Conservation (phyloP, 2,329 filamentous ascomycete species). For the Plectosphaerella cucumerina region DNA sequence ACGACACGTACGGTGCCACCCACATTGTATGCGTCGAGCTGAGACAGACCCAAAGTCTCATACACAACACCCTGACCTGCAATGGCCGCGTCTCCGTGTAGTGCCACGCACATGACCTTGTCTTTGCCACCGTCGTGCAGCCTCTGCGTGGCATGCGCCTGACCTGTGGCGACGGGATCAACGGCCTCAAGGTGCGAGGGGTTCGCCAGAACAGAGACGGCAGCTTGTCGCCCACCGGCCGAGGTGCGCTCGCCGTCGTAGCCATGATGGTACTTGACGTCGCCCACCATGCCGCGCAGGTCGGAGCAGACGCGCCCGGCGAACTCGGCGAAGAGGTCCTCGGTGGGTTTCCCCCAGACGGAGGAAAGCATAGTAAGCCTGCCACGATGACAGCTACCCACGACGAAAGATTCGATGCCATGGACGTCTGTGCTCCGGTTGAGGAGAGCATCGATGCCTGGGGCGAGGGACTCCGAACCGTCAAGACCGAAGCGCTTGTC, state of each 20-base stretch:
- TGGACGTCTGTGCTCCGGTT: conserved; percentile 91
- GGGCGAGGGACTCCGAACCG: conserved; percentile 92
- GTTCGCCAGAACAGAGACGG: conserved; percentile 95
- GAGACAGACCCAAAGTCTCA: conserved; percentile 96
- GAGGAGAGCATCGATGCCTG: conserved; percentile 98
- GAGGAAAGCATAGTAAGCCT: conserved; percentile 96
- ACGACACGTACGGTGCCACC: conserved; percentile 95
- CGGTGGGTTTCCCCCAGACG: conserved; percentile 96
- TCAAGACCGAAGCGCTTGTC: conserved; percentile 99
- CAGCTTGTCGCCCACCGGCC: conserved; percentile 93
- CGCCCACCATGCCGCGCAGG: conserved; percentile 74
- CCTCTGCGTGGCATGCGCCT: conserved; percentile 95
- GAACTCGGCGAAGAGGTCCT: conserved; percentile 99
- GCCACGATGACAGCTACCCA: conserved; percentile 98
- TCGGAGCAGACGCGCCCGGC: conserved; percentile 79
- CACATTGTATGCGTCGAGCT: conserved; percentile 90
- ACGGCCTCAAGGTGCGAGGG: conserved; percentile 97
- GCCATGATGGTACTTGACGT: conserved; percentile 98
- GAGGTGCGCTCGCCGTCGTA: conserved; percentile 99
- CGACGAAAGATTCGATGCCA: conserved; percentile 96
- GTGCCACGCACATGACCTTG: conserved; percentile 88
- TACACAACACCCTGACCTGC: conserved; percentile 96
- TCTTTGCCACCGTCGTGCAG: conserved; percentile 91
- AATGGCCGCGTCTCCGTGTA: conserved; percentile 96
- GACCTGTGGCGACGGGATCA: conserved; percentile 94